Evolutionary conservation across 2,329 filamentous ascomycete genomes (phyloP).

Genomic region (Metarhizium brunneum): DNA sequence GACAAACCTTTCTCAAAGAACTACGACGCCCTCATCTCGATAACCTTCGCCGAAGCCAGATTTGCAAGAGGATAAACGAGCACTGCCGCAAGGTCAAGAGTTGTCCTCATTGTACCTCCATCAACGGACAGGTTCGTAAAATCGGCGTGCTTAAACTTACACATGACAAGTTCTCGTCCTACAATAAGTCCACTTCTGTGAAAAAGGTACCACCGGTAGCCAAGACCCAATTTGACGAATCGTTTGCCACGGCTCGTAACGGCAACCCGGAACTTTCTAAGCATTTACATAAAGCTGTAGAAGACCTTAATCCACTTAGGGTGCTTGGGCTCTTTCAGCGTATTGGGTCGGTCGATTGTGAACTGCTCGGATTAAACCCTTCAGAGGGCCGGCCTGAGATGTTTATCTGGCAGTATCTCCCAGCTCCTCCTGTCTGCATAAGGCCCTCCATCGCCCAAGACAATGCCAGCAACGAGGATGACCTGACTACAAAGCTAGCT

Average conservation of each 20-base stretch:
- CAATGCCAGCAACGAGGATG: constrained; percentile 86
- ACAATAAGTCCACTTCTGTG: constrained; percentile 75
- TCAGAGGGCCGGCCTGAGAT: constrained; percentile 86
- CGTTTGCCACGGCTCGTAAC: constrained; percentile 70
- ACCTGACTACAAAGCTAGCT: constrained; percentile 86
- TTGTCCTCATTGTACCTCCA: constrained; percentile 71
- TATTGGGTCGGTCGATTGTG: constrained; percentile 76
- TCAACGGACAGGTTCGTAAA: constrained; percentile 89
- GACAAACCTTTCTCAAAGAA: constrained; percentile 65
- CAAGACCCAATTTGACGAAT: constrained; percentile 76
- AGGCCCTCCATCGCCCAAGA: constrained; percentile 89
- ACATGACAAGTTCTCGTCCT: constrained; percentile 84
- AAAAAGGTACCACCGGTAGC: constrained; percentile 74
- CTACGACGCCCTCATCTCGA: constrained; percentile 75
- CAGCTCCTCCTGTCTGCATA: constrained; percentile 87
- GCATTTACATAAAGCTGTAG: constrained; percentile 81
- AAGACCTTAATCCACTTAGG: constrained; percentile 82
- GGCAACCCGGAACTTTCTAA: constrained; percentile 78
- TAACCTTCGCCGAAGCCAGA: constrained; percentile 68
- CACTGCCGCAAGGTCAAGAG: constrained; percentile 78
- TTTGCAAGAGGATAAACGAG: constrained; percentile 80
- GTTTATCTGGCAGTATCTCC: constrained; percentile 94
- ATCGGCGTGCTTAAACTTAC: constrained; percentile 81
- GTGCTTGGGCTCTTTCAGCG: constrained; percentile 86
- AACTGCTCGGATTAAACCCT: constrained; percentile 80